Percentiles rank a stretch among this genome's conserved stretches.
phyloP scores from a whole-genome alignment of 1,139 yeast species.

The Suhomyces choctaworum region DNA sequence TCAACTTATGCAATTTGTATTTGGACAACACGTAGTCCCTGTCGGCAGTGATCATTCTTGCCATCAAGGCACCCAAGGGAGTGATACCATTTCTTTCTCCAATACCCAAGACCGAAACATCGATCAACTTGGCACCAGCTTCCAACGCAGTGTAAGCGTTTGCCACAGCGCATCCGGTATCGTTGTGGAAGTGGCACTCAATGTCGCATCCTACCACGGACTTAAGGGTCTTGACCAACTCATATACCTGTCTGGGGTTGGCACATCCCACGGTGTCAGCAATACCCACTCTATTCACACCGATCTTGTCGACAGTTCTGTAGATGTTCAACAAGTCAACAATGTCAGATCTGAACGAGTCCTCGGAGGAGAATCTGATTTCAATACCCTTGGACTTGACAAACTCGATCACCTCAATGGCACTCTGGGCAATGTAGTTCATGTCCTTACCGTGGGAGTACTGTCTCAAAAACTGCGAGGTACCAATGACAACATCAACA shows the following conservation, averaged over 20 bases:
- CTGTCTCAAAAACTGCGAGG: constrained; percentile 72
- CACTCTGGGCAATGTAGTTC: constrained; percentile 94
- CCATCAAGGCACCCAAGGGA: constrained; percentile 62
- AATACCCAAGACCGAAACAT: constrained; percentile 58
- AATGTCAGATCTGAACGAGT: constrained; percentile 58
- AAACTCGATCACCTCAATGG: constrained; percentile 57
- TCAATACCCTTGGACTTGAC: constrained; percentile 60
- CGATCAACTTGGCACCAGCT: constrained; percentile 61
- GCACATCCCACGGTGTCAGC: constrained; percentile 67
- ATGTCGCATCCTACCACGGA: constrained; percentile 58
- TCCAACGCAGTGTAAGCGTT: constrained; percentile 62
- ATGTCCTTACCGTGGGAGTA: constrained; percentile 98
- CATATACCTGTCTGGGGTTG: constrained; percentile 61
- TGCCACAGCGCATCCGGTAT: constrained; percentile 63
- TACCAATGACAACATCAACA: constrained; percentile 60
- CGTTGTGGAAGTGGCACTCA: constrained; percentile 62
- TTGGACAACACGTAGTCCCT: constrained; percentile 58
- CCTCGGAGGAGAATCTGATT: constrained; percentile 58
- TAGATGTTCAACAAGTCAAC: constrained; percentile 58
- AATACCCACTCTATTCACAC: constrained; percentile 60
- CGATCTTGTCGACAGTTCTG: constrained; percentile 58
- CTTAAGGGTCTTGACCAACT: constrained; percentile 57
- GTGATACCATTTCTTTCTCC: constrained; percentile 65
- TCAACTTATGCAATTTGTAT: constrained; percentile 53
- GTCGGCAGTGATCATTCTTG: constrained; percentile 62